A percentile compares a stretch with the other conserved stretches of the same genome.
Evolutionary conservation across 805 yeast genomes (phyloP).

Genomic region (Monosporozyma siamensis): DNA sequence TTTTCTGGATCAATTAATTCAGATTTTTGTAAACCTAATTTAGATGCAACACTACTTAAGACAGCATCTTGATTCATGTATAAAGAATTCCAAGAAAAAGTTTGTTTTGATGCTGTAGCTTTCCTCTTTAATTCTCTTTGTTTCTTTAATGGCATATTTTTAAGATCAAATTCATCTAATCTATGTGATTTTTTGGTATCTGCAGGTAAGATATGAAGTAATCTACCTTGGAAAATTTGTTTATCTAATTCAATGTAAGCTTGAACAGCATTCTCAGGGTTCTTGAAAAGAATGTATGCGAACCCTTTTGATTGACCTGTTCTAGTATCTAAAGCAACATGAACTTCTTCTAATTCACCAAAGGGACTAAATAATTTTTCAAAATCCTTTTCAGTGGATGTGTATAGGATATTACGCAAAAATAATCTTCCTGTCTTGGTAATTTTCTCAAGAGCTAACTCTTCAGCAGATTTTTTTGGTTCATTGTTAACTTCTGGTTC

Average conservation of each 20-base stretch:
- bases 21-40: constrained; percentile 73
- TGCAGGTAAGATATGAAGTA: constrained; percentile 82
- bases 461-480: constrained; percentile 34
- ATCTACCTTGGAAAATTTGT: constrained; percentile 87
- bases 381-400: constrained; percentile 75
- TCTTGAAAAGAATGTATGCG: constrained; percentile 70
- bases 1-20: constrained; percentile 82
- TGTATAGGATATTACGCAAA: constrained; percentile 74
- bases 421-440: constrained; percentile 71
- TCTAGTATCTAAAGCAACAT: constrained; percentile 82
- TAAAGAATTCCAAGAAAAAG: constrained; percentile 91
- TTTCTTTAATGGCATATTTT: constrained; percentile 85
- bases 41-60: constrained; percentile 75
- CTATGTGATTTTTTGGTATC: constrained; percentile 72
- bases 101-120: constrained; percentile 73
- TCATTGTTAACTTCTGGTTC: constrained; percentile 10
- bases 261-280: constrained; percentile 59
- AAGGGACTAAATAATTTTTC: constrained; percentile 49
- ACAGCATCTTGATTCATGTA: constrained; percentile 90
- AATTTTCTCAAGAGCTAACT: constrained; percentile 42
- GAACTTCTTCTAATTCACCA: constrained; percentile 81
- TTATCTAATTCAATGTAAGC: constrained; percentile 75
- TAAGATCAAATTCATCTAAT: constrained; percentile 82
- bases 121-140: constrained; percentile 79
- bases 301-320: constrained; percentile 89